Base-by-base conservation (phyloP, 2,329 filamentous ascomycete species). In the Cylindrodendrum hubeiense region DNA sequence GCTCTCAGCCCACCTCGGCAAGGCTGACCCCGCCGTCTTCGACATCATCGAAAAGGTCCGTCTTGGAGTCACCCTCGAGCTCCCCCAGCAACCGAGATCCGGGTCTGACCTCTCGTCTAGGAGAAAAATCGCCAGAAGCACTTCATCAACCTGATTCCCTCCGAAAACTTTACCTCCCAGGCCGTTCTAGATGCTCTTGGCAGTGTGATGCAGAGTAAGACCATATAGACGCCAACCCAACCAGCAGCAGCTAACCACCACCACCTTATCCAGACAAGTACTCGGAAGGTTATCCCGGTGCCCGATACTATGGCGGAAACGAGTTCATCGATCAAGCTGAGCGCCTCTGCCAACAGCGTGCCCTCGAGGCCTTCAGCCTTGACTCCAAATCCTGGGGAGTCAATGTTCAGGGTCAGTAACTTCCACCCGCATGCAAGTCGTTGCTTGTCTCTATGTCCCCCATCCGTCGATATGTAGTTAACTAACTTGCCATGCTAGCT, bases 111-210 rank as follows among this genome's bases (percentile, higher is more conserved):
- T 12, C 37, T 21, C 28, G 12, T 52, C 12, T 37, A 97, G 93
- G 96, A 99, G 86, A 98, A 98, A 89, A 88, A 88, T 72, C 89
- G 96, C 73, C 96, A 99, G 82, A 97, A 97, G 82, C 94, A 98
- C 81, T 99, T 98, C 77, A 97, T 99, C 84, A 98, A 98, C 81
- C 86, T 97, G 63, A 97, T 97, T 71, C 94, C 94, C 21, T 97
- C 94, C 7, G 94, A 97, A 83, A 97, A 97, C 84, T 97, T 97
- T 77, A 97, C 94, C 26, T 97, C 94, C 8, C 93, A 97, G 80
- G 93, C 94, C 30, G 94, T 97, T 21, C 88, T 97, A 60, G 94
- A 97, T 85, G 93, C 94, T 34, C 85, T 97, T 66, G 94, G 94
- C 71, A 97, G 94, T 85, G 92, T 95, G 58, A 97, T 97, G 94